Conservation (phyloP, 208 protist species). For the Wallacemonas sp. region DNA sequence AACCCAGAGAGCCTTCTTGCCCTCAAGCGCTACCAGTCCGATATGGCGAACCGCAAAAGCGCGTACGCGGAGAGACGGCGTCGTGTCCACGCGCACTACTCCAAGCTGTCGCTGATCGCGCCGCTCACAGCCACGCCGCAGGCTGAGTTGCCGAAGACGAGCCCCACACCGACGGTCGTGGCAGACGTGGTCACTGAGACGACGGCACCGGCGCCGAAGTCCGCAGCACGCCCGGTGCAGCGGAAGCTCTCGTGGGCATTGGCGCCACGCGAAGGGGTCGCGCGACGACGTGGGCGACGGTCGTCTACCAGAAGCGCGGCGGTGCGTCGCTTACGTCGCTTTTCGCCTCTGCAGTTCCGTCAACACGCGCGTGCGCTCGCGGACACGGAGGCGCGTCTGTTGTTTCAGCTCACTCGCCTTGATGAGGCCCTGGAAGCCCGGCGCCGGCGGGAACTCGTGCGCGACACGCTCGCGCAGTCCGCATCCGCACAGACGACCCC, state of each 20-base stretch:
- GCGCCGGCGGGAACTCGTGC: conserved; percentile 19
- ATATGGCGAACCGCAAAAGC: not conserved
- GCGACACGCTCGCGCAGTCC: conserved; percentile 1
- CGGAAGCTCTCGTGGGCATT: not conserved
- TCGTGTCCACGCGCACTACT: not conserved
- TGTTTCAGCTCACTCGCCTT: conserved; percentile 4
- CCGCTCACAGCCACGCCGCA: no score
- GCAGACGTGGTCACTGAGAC: not conserved
- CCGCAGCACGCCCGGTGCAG: not conserved
- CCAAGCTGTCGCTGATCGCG: not conserved
- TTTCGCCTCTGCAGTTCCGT: conserved; percentile 7
- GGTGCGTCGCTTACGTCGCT: not conserved
- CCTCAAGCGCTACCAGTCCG: not conserved
- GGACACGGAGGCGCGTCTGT: not conserved
- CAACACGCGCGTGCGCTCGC: conserved; percentile 14
- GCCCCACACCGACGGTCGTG: not conserved
- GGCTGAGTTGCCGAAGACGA: no score
- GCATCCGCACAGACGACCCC: not conserved
- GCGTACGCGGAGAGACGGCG: conserved; percentile 2
- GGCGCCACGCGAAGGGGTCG: no score
- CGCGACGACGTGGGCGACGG: no score
- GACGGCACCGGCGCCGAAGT: not conserved
- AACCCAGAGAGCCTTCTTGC: not conserved
- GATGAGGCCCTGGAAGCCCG: conserved; percentile 16
- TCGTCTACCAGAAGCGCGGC: not conserved